Percentiles rank a stretch among this genome's conserved stretches.
These are phyloP conservation scores for Myriangium duriaei DNA, from an alignment of 2,329 filamentous ascomycete genomes.

Conservation along the genomic window DNA sequence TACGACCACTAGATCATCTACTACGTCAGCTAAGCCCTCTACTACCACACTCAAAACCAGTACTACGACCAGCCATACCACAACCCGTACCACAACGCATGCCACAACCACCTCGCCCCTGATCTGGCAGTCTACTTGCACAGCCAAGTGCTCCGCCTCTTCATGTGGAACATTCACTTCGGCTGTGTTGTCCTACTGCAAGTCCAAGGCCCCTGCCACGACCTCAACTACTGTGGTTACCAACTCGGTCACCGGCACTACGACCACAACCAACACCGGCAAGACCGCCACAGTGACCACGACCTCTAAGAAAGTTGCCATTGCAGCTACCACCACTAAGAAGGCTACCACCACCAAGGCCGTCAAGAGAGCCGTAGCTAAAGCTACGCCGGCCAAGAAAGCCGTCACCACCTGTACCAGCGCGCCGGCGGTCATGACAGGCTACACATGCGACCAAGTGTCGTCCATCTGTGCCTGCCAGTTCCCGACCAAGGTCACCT, in stretches of 20 bases:
- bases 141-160: constrained; percentile 4
- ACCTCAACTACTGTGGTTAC: constrained; percentile 7
- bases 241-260: constrained; percentile 8
- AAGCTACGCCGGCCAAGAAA: constrained; percentile 13
- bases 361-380: constrained; percentile 9
- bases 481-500: no score
- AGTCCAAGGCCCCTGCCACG: constrained; percentile 4
- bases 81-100: constrained; percentile 13
- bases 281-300: constrained; percentile 4
- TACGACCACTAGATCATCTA: constrained; percentile 4
- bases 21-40: constrained; percentile 10
- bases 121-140: constrained; percentile 4
- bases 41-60: constrained; percentile 13
- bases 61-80: constrained; percentile 19
- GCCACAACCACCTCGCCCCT: constrained; percentile 15
- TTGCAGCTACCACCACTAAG: constrained; percentile 2
- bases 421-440: no score
- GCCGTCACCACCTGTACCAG: no score
- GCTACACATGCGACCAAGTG: no score
- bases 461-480: no score
- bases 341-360: constrained; percentile 8
- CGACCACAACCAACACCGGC: not conserved
- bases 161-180: not conserved
- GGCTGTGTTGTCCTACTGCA: not conserved
- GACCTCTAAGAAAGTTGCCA: constrained; percentile 8